Evolutionary conservation across 1,284 basidiomycete species (phyloP), one percentile per base, ranked within the genome.

Genomic region (Sporisorium iseilematis-ciliati): DNA sequence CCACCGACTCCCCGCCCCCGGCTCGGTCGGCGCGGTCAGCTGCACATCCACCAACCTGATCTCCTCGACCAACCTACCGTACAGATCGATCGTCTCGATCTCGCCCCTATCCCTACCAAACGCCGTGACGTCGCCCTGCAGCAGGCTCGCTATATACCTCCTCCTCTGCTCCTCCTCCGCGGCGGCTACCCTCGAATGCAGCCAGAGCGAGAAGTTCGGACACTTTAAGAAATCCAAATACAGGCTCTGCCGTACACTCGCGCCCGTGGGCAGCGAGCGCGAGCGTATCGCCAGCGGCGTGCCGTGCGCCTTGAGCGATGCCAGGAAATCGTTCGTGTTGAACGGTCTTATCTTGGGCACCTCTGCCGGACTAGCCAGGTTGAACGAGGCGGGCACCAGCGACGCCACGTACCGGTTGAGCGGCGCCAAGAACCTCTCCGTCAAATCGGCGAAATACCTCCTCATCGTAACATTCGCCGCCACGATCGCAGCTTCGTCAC

Each of bases 401-500:
- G 92, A 93, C 70, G 94, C 92, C 52, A 98, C 91, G 87, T 98
- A 98, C 69, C 95, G 91, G 79, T 95, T 92, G 3, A 99, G 88
- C 0, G 96, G 96, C 1, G 93, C 91, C n/a, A 98, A 89, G 65
- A 98, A 89, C 42, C 92, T 91, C 29, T 92, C 93, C 0, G 96
- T 95, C 25, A 96, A 89, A 52, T 92, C 90, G 61, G 91, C 91
- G 86, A 98, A 95, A 84, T 97, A 94, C 45, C 90, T 89, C 23
- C 93, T 90, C 31, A 98, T 88, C n/a, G 88, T 84, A 4, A 87
- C 86, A 61, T 90, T 82, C 7, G 80, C 80, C 20, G 60, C 49
- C 7, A 43, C 6, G 14, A 61, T 46, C 2, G 63, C 72, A 0
- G 51, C 43, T 4, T 58, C 56, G 14, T 46, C 62, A 2, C 56